Evolutionary conservation across 345 rosid species (phyloP), one percentile per base, ranked within the genome.

Genomic region (Lepidium africanum): DNA sequence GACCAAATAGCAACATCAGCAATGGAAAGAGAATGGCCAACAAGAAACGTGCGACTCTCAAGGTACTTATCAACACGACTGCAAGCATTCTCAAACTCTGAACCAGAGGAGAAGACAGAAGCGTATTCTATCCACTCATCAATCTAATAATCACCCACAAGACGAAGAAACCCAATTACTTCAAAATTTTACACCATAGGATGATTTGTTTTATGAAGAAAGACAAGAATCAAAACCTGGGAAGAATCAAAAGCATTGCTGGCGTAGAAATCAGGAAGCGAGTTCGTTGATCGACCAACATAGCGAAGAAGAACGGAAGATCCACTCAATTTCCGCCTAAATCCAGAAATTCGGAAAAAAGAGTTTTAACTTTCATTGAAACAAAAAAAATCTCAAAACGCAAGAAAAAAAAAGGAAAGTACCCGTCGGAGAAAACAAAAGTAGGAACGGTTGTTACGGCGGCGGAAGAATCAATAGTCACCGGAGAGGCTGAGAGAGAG

Each of bases 1-100:
- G 99, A 86, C 97, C 99, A 94, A 50, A 91, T 68, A 12, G 90
- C 96, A 54, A 91, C 72, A 57, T 89, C 99, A 12, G 93, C 97
- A 77, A 94, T 82, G 8, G 97, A 78, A 64, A 89, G 80, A 65
- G 49, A 75, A 68, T 87, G 52, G 7, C 86, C 96, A 41, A 91
- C 96, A n/a, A 89, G 63, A 58, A 89, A 85, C 19, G 96, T 87
- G 43, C 73, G 53, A 39, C 59, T 80, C 73, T 82, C 75, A 45
- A 91, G 78, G 60, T 81, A 81, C 69, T 51, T 73, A 30, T 91
- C 84, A 10, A 89, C 72, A 61, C 83, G 82, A 47, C 33, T 23
- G 71, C 97, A 91, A 13, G 85, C 96, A 63, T 74, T 83, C 82
- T 91, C 97, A 58, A 91, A 91, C 74, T 87, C 93, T 9, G 99